Percentiles rank a stretch among this genome's conserved stretches.
These are phyloP conservation scores for Calonectria pseudoreteaudii DNA, from an alignment of 2,329 filamentous ascomycete species.

Conservation along the genomic window DNA sequence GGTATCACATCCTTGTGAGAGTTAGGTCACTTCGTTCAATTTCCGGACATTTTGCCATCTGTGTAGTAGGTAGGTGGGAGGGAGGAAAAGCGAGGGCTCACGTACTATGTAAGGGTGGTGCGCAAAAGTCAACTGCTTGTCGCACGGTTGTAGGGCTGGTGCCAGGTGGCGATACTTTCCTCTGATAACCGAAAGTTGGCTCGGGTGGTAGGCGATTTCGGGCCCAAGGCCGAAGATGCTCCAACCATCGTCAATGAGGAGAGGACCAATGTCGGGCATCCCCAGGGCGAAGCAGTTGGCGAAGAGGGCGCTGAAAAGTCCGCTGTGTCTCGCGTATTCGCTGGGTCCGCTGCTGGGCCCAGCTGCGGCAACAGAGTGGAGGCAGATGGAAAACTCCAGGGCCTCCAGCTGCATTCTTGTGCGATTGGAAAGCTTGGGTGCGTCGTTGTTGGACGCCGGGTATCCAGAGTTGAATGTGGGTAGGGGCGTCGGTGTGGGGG, in stretches of 20 bases:
- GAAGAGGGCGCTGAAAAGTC: constrained; percentile 50
- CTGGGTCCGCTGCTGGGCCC: constrained; percentile 29
- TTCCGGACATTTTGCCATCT: background rate
- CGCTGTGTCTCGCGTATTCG: constrained; percentile 32
- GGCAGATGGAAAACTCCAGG: constrained; percentile 34
- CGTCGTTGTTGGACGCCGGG: background rate
- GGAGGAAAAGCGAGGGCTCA: background rate
- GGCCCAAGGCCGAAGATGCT: constrained; percentile 48
- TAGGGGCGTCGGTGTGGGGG: background rate
- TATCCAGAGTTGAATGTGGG: background rate
- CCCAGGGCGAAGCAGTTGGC: constrained; percentile 53
- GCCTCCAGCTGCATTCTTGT: constrained; percentile 37
- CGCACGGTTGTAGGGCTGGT: constrained; percentile 46
- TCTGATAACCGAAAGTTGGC: constrained; percentile 39
- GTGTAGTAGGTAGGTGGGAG: no score
- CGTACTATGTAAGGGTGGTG: constrained; percentile 50
- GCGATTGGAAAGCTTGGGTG: background rate
- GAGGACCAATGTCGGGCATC: constrained; percentile 37
- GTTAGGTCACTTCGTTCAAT: constrained; percentile 14
- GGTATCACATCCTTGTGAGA: constrained; percentile 47
- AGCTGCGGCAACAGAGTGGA: constrained; percentile 22
- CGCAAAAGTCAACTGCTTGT: constrained; percentile 47
- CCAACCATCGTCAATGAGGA: constrained; percentile 44
- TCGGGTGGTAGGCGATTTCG: constrained; percentile 36
- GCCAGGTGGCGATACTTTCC: constrained; percentile 39